Conservation (phyloP, 1,284 basidiomycete species). For the Ceratobasidium sp. region DNA sequence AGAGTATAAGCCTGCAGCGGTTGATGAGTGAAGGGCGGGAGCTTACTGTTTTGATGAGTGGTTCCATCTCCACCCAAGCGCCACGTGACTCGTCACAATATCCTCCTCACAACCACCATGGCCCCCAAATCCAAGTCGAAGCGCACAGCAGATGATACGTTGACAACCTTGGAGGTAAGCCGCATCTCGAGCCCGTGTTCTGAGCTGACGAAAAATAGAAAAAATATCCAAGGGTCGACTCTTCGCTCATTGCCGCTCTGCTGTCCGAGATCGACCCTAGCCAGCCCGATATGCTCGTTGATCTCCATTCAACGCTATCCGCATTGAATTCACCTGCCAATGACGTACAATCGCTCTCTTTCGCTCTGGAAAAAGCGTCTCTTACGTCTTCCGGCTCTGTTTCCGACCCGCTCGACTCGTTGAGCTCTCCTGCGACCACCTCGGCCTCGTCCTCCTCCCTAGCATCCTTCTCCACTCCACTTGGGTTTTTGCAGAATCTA, state of each 20-base stretch:
- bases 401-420: constrained; percentile 32
- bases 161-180: constrained; percentile 5
- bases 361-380: constrained; percentile 11
- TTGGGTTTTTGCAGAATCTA: constrained; percentile 36
- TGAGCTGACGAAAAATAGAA: constrained; percentile 8
- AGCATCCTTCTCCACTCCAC: constrained; percentile 40
- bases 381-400: constrained; percentile 35
- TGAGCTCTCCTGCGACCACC: constrained; percentile 19
- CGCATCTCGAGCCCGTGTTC: neutral
- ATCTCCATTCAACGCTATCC: constrained; percentile 19
- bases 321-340: constrained; percentile 10
- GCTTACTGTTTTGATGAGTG: neutral
- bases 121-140: neutral
- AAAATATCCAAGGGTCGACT: constrained; percentile 32
- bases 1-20: too few relatives aligned
- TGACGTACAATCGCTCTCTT: constrained; percentile 17
- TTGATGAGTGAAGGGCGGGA: neutral
- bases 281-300: constrained; percentile 4
- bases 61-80: neutral
- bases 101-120: constrained; percentile 29
- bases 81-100: constrained; percentile 29
- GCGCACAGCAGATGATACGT: neutral
- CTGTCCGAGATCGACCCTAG: constrained; percentile 23
- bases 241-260: constrained; percentile 35
- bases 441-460: constrained; percentile 22